phyloP scores from a whole-genome alignment of 1,284 basidiomycete genomes.

The Porodaedalea pini region DNA sequence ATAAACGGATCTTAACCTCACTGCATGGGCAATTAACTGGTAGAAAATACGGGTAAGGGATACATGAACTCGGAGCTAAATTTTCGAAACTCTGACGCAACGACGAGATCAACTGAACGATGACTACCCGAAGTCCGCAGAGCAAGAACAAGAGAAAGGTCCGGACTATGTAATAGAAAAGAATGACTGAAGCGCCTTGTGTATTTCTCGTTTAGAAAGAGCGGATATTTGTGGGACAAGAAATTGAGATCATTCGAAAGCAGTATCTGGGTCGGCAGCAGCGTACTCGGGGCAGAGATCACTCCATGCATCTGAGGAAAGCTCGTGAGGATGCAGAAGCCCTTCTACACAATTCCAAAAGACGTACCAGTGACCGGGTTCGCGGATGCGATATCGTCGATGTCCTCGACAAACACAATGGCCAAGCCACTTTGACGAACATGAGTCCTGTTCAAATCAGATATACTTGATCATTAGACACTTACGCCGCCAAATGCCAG shows the following conservation, averaged over 20 bases:
- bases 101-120: no score
- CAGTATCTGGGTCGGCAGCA: slow-evolving; percentile 12
- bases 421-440: slow-evolving; percentile 40
- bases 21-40: no score
- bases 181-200: no score
- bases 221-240: background rate
- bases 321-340: background rate
- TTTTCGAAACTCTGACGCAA: no score
- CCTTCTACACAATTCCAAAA: no score
- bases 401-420: slow-evolving; percentile 40
- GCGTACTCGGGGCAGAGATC: slow-evolving; percentile 16
- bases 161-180: no score
- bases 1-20: no score
- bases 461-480: slow-evolving; percentile 35
- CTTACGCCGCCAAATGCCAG: slow-evolving; percentile 40
- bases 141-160: no score
- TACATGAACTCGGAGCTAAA: no score
- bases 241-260: background rate
- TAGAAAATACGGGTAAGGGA: no score
- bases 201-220: background rate
- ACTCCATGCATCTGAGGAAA: slow-evolving; percentile 11
- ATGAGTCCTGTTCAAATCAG: slow-evolving; percentile 25
- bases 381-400: slow-evolving; percentile 24
- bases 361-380: slow-evolving; percentile 27
- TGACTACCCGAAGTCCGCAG: no score